Conservation (phyloP, 495 filamentous ascomycete species). For the Aspergillus haitiensis region DNA sequence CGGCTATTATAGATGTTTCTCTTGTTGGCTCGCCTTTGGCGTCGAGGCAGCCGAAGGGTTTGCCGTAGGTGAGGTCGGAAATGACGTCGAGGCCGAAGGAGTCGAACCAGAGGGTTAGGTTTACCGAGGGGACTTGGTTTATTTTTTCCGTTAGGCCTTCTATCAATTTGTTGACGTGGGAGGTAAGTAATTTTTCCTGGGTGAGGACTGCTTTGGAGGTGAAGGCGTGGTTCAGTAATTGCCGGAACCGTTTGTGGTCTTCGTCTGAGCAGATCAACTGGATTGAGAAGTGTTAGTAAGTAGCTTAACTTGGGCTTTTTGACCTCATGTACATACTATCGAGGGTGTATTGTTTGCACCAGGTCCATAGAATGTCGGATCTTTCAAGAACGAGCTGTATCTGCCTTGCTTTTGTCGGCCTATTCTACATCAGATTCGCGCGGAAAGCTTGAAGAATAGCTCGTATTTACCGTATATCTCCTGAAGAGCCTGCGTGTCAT, state of each 20-base stretch:
- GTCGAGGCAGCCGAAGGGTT: conserved; percentile 16
- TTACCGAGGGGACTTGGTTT: not conserved
- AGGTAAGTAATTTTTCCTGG: conserved; percentile 1
- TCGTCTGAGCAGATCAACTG: conserved; percentile 13
- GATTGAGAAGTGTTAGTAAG: too few species aligned
- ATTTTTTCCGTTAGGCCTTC: not conserved
- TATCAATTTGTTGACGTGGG: not conserved
- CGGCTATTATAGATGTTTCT: conserved; percentile 1
- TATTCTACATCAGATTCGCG: too few species aligned
- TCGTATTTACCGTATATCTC: not conserved
- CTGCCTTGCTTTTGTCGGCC: not conserved
- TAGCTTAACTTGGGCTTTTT: not conserved
- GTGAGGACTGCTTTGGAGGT: not conserved
- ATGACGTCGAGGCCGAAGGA: conserved; percentile 26
- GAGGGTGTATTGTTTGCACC: not conserved
- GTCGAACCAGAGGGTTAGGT: conserved; percentile 26
- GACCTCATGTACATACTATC: not conserved
- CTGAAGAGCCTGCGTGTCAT: not conserved
- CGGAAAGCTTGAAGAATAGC: not conserved
- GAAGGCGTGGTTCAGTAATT: conserved; percentile 8
- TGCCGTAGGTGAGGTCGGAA: conserved; percentile 20
- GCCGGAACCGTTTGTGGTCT: conserved; percentile 12
- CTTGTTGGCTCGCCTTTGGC: not conserved
- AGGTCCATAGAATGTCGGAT: not conserved
- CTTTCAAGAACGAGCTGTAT: not conserved